Evolutionary conservation across 75 land plant genomes (phyloP).

Genomic region (Sequoiadendron giganteum): DNA sequence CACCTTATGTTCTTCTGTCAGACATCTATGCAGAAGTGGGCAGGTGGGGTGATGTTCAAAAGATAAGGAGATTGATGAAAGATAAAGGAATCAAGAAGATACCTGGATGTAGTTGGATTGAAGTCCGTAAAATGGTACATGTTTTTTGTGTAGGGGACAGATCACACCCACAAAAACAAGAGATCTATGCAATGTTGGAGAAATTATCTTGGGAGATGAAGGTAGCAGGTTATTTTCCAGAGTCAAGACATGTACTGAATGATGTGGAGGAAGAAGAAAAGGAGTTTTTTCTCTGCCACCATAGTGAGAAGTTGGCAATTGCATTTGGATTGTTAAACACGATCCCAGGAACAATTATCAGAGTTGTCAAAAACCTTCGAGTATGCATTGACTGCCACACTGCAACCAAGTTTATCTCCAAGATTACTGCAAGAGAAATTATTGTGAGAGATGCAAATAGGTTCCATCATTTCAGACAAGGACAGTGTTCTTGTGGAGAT

Average conservation of each 20-base stretch:
- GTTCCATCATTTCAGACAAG: slow-evolving; percentile 2
- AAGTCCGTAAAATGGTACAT: slow-evolving; percentile 9
- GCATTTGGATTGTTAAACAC: slow-evolving; percentile 15
- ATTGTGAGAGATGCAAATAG: not conserved
- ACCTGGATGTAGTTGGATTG: slow-evolving; percentile 12
- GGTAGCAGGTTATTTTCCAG: slow-evolving; percentile 17
- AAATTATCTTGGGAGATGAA: slow-evolving; percentile 2
- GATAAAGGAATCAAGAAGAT: not conserved
- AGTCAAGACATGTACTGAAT: not conserved
- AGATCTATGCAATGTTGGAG: slow-evolving; percentile 9
- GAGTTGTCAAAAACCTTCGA: slow-evolving; percentile 17
- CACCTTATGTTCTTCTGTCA: slow-evolving; percentile 12
- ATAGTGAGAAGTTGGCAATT: slow-evolving; percentile 17
- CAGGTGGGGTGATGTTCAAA: slow-evolving; percentile 7
- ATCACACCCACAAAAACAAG: slow-evolving; percentile 8
- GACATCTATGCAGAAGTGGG: slow-evolving; percentile 20
- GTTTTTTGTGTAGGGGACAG: slow-evolving; percentile 14
- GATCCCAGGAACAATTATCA: slow-evolving; percentile 3
- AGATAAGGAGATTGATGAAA: slow-evolving; percentile 17
- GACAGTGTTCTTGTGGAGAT: slow-evolving; percentile 9
- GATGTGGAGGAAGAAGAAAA: slow-evolving; percentile 11
- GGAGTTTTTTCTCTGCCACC: not conserved
- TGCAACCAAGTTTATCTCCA: slow-evolving; percentile 9
- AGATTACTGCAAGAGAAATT: not conserved
- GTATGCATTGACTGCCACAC: slow-evolving; percentile 4